phyloP scores from a whole-genome alignment of 805 yeast species.

The Candida adriatica region DNA sequence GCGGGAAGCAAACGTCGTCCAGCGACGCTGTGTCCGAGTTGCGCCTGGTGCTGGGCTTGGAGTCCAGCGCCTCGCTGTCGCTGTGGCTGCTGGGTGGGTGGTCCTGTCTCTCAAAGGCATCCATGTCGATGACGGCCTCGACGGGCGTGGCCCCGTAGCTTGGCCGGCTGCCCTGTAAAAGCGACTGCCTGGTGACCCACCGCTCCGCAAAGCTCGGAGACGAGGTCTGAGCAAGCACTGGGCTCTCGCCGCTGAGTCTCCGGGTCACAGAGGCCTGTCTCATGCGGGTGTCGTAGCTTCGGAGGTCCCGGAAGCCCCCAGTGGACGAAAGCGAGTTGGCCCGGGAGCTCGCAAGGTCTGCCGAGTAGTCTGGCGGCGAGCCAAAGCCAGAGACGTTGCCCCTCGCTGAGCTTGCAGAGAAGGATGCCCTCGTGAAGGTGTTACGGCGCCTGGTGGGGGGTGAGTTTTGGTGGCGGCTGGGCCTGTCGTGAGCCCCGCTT shows the following conservation, averaged over 20 bases:
- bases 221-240: conserved; percentile 4
- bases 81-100: conserved; percentile 1
- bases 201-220: conserved; percentile 23
- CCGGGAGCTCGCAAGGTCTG: conserved; percentile 4
- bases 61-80: conserved; percentile 25
- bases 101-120: conserved; percentile 4
- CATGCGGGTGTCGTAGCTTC: conserved; percentile 13
- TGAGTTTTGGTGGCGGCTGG: neutral
- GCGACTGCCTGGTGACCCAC: conserved; percentile 21
- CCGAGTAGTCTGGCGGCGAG: conserved; percentile 2
- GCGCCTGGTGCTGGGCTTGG: conserved; percentile 36
- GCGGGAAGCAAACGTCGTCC: conserved; percentile 89
- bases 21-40: conserved; percentile 59
- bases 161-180: neutral
- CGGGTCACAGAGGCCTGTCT: conserved; percentile 6
- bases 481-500: neutral
- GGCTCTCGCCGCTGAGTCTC: neutral
- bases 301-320: conserved; percentile 11
- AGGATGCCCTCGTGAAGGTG: conserved; percentile 3
- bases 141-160: conserved; percentile 5
- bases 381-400: conserved; percentile 4
- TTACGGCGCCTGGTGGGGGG: conserved; percentile 3
- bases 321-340: conserved; percentile 8
- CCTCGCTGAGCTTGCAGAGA: conserved; percentile 4
- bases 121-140: conserved; percentile 6